phyloP scores from a whole-genome alignment of 2,329 filamentous ascomycete genomes.

The Triangularia verruculosa region DNA sequence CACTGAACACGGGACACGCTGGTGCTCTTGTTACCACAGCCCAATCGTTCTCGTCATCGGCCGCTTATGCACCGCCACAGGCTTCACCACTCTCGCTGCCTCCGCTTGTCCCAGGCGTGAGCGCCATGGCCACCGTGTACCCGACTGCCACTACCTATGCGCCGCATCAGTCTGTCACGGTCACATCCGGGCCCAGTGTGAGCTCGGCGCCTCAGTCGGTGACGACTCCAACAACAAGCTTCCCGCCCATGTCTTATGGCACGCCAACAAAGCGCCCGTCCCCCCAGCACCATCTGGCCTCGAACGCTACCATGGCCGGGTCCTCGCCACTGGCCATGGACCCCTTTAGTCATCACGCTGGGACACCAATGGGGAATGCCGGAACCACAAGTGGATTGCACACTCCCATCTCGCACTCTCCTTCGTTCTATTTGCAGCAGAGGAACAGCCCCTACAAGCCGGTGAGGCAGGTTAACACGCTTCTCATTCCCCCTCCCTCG shows the following conservation, averaged over 20 bases:
- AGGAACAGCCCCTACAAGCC: constrained; percentile 90
- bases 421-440: constrained; percentile 82
- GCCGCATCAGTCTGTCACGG: constrained; percentile 34
- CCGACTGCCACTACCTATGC: constrained; percentile 47
- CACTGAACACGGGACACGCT: constrained; percentile 52
- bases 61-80: constrained; percentile 43
- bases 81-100: constrained; percentile 56
- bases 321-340: constrained; percentile 67
- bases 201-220: constrained; percentile 32
- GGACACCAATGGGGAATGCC: constrained; percentile 21
- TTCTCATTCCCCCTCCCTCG: constrained; percentile 84
- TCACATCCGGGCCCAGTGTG: constrained; percentile 35
- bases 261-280: constrained; percentile 55
- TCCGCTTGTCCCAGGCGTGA: constrained; percentile 56
- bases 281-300: constrained; percentile 43
- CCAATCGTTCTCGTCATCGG: constrained; percentile 33
- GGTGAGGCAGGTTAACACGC: constrained; percentile 81
- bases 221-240: constrained; percentile 35
- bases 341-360: constrained; percentile 51
- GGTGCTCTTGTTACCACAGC: constrained; percentile 19
- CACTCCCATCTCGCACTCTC: constrained; percentile 73
- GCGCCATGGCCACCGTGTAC: constrained; percentile 77
- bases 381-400: constrained; percentile 41
- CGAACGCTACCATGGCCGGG: constrained; percentile 48
- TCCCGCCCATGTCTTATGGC: constrained; percentile 39